Base-by-base conservation (phyloP, 2,329 filamentous ascomycete species). In the Venturia aucupariae region DNA sequence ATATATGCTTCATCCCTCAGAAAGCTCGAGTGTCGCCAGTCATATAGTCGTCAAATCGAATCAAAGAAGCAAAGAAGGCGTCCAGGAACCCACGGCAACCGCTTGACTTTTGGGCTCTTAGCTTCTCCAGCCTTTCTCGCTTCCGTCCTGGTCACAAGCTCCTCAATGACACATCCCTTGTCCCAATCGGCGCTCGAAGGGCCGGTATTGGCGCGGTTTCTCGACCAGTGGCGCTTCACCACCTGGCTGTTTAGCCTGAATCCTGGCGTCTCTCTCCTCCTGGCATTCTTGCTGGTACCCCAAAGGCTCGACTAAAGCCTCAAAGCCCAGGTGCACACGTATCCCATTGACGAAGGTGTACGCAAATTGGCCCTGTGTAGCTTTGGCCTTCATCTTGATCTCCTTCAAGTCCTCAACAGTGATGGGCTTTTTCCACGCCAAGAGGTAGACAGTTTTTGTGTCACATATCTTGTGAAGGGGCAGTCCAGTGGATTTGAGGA, bases 131-230 rank as follows among this genome's bases (percentile, higher is more conserved):
- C 78, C 70, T 84, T 84, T 68, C 81, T 81, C 65, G 76, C 79
- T 8, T 83, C 84, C n/a, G 78, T 81, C 62, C 84, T 75, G 64
- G 75, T 81, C 4, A 87, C 82, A 44, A 87, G 72, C 70, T 87
- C 82, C 62, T 88, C 86, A 70, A 88, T 86, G 10, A 82, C 80
- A 75, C 86, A 89, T 0, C 82, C 82, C 19, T 84, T 76, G 3
- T 85, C 79, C 86, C 88, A 90, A 0, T 81, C 82, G 32, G 81
- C 80, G 61, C 82, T 87, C 1, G 81, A 81, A 67, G 83, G 78
- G 0, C 82, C 82, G 0, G 87, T 90, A 1, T 62, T 65, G 0
- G 85, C 85, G 55, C 82, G 76, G 70, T 85, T 87, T 54, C 84
- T 74, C n/a, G n/a, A n/a, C n/a, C n/a, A n/a, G n/a, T n/a, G n/a